A percentile compares a stretch with the other conserved stretches of the same genome.
Evolutionary conservation across 2,329 filamentous ascomycete genomes (phyloP).

Genomic region (Aspergillus pseudotamarii): DNA sequence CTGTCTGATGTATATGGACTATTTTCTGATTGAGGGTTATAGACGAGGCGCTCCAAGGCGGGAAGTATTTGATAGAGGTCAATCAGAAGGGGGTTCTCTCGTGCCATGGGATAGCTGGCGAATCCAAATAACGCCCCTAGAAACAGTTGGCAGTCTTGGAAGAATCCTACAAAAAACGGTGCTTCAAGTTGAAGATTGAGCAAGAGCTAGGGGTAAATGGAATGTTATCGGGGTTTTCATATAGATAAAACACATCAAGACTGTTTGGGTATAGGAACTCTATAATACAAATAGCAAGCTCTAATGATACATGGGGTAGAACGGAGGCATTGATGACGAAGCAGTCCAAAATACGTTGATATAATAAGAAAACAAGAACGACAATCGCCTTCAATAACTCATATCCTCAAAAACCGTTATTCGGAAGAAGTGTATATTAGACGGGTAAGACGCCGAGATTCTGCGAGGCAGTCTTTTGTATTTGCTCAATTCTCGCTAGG

Average conservation of each 20-base stretch:
- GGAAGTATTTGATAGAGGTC: no score
- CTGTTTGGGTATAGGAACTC: not conserved
- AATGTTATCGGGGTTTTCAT: not conserved
- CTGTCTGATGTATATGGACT: no score
- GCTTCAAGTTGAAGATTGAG: not conserved
- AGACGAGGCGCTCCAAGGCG: no score
- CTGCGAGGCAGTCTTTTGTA: constrained; percentile 26
- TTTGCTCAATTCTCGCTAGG: constrained; percentile 39
- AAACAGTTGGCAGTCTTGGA: not conserved
- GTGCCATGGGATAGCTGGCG: no score
- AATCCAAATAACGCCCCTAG: no score
- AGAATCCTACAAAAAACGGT: not conserved
- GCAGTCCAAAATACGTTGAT: not conserved
- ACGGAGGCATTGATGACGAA: not conserved
- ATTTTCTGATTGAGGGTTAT: no score
- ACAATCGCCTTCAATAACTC: not conserved
- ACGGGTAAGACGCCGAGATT: not conserved
- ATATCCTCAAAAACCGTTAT: no score
- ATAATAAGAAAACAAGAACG: not conserved
- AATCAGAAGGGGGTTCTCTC: no score
- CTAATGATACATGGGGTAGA: not conserved
- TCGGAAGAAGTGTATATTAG: not conserved
- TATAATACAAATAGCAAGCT: not conserved
- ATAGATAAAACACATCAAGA: not conserved
- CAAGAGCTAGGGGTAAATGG: not conserved